Evolutionary conservation across 768 basidiomycete species (phyloP), one percentile per base, ranked within the genome.

Genomic region (Lentinula edodes): DNA sequence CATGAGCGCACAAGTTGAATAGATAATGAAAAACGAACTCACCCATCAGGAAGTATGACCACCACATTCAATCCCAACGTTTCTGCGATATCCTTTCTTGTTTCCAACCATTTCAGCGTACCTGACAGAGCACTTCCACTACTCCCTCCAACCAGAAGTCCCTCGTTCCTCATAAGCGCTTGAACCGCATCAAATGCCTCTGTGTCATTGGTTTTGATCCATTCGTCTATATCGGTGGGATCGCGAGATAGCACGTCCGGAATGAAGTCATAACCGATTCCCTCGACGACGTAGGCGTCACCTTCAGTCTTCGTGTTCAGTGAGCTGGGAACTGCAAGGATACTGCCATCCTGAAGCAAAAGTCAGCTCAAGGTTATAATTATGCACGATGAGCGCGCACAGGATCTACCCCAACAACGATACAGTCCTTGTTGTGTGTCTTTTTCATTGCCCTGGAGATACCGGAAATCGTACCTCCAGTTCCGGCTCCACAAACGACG

Each of bases 231-330:
- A 34, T 84, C 80, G 0, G 64, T 66, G 5, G 75, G 72, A 16
- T 80, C 76, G 52, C 89, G 90, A 41, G 88, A 85, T 43, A 98
- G 81, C 1, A 95, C 95, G 46, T 91, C 83, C 0, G 96, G 95
- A 50, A 96, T 70, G 70, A 96, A 96, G 72, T 96, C 93, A 66
- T 95, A 94, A 32, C 97, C 97, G 58, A 98, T 98, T n/a, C 97
- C 97, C 71, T 99, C 97, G 20, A 98, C 86, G 55, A 86, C 71
- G 68, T 98, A 98, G 57, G 76, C 73, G 32, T 67, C 69, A 9
- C 82, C 87, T 45, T 72, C 73, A 55, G 75, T 82, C 20, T 72
- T 75, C 1, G 69, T 70, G 68, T 94, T 94, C 52, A 94, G 76
- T 16, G 69, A 63, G 43, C 86, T 82, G 0, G 93, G 91, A 35